Evolutionary conservation across 257 asterid genomes (phyloP), one percentile per base, ranked within the genome.

Genomic region (Jaltomata sinuosa): DNA sequence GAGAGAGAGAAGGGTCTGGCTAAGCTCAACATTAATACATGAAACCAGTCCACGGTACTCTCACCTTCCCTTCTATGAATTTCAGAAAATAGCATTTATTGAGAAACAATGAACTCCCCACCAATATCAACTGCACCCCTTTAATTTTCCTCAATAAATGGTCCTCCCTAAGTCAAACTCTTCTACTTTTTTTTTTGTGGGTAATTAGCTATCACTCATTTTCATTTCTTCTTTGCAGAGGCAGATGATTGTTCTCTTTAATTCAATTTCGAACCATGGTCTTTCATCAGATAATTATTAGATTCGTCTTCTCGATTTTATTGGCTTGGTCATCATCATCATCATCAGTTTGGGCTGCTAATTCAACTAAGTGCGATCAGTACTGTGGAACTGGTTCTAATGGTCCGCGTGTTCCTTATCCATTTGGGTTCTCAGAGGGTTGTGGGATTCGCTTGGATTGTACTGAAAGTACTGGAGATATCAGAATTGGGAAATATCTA

Each of bases 391-490:
- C 15, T 21, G 68, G 80, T 68, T 62, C 78, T 53, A 11, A 62
- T 9, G 32, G 16, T 2, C 38, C 25, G 11, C 12, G 68, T 21
- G 90, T 95, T 12, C 89, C 85, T 3, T 91, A 89, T 64, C 99
- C 99, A 0, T 94, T 95, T 65, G 99, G 99, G 5, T 93, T 95
- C 88, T 86, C 94, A 0, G 61, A 84, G 0, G 89, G 87, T 8
- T 93, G 95, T 47, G 8, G 27, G 31, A 93, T 95, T 87, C 91
- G 50, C 84, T 83, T 95, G 72, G 40, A 87, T 52, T 93, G 95
- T 52, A 83, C 84, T 65, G 27, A 12, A 25, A 59, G 68, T 9
- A 68, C 29, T 8, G 90, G 91, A 49, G 84, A 40, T 4, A 81
- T 89, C 42, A 40, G 50, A 85, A 84, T 95, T 15, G 93, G 93